Base-by-base conservation (phyloP, 2,329 filamentous ascomycete genomes). In the Aspergillus intermedius region DNA sequence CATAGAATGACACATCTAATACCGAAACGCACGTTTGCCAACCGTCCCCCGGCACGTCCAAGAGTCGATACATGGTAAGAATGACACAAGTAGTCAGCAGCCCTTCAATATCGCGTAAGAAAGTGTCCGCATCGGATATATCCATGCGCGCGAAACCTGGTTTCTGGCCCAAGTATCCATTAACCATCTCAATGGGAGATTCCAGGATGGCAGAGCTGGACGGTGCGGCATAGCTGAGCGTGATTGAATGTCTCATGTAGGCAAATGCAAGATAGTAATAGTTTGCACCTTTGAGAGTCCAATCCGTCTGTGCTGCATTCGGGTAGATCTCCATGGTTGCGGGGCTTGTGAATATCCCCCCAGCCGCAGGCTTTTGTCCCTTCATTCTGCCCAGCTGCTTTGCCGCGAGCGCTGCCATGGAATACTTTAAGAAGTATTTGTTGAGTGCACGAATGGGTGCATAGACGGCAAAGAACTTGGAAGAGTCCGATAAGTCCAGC, bases 221-320 rank as follows among this genome's bases (percentile, higher is more conserved):
- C 3, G 62, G 51, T 13, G 56, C 48, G 34, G 53, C 56, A 51
- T 62, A 64, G 45, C 61, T 55, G 59, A 61, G 61, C 49, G 54
- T 70, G 50, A 49, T 71, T 44, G 55, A 66, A 53, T 54, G 66
- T 56, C 63, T 71, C 34, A 76, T 67, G 2, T 78, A 70, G 3
- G 78, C 77, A 13, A 80, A 76, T 1, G 78, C 78, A 52, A 73
- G 72, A 52, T 82, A 79, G 61, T 82, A 82, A 58, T 83, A 82
- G 46, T 80, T 78, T 0, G 78, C 77, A 2, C 76, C 78, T 52
- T 81, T 80, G 57, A 81, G 78, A 48, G 74, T 76, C 79, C 80
- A 82, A 55, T 82, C 77, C 4, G 78, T 70, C 19, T 70, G 60
- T 19, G 62, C 59, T 0, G 69, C 61, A 44, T 76, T 74, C 13